Conservation (phyloP, 1,284 basidiomycete genomes). For the Sparassis latifolia region DNA sequence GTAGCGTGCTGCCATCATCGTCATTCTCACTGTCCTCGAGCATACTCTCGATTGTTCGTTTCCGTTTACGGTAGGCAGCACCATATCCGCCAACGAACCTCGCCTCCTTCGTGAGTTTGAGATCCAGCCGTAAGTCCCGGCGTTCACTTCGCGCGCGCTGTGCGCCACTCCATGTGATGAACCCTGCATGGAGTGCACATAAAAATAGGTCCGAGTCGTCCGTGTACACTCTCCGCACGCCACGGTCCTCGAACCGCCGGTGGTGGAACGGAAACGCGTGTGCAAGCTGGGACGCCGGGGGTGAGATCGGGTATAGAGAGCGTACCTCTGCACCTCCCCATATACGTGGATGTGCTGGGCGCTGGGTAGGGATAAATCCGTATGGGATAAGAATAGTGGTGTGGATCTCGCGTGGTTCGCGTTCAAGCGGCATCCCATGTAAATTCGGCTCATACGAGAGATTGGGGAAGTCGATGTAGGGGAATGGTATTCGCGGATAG, state of each 20-base stretch:
- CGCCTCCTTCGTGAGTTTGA: conserved; percentile 35
- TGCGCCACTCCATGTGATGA: conserved; percentile 55
- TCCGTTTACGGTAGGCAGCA: conserved; percentile 6
- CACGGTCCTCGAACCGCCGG: conserved; percentile 23
- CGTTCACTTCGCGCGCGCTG: conserved; percentile 43
- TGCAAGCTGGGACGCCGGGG: conserved; percentile 16
- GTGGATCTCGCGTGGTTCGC: conserved; percentile 47
- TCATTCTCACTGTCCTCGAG: conserved; percentile 27
- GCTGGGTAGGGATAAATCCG: conserved; percentile 45
- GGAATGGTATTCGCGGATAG: conserved; percentile 36
- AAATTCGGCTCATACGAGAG: conserved; percentile 11
- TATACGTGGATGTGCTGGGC: conserved; percentile 43
- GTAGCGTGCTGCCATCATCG: conserved; percentile 54
- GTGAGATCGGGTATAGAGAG: conserved; percentile 25
- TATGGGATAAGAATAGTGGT: conserved; percentile 55
- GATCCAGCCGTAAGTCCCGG: conserved; percentile 47
- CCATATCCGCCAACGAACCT: conserved; percentile 39
- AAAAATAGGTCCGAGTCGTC: conserved; percentile 70
- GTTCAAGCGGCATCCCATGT: background rate
- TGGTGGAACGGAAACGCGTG: conserved; percentile 10
- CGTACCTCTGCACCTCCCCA: conserved; percentile 63
- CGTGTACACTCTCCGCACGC: conserved; percentile 51
- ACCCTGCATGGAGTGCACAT: conserved; percentile 66
- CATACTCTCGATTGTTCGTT: conserved; percentile 1
- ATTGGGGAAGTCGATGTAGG: conserved; percentile 31